These are phyloP conservation scores for Magnolia changhungtana DNA, from an alignment of 164 flowering plant species.

Conservation along the genomic window DNA sequence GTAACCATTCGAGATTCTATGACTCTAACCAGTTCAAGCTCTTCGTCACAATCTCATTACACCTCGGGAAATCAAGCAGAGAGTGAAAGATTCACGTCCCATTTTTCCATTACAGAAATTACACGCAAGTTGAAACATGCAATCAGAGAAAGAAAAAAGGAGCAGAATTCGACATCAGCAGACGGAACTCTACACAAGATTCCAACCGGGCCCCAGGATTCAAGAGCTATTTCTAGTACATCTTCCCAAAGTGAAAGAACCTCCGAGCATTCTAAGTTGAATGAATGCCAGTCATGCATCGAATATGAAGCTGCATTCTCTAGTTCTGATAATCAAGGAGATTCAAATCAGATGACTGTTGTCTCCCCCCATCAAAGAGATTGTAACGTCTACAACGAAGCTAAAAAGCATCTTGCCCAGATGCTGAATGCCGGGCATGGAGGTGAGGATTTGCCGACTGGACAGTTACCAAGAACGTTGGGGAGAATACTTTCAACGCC, in stretches of 20 bases:
- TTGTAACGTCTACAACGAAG: conserved; percentile 61
- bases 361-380: conserved; percentile 30
- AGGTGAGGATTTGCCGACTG: conserved; percentile 22
- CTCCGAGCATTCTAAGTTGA: conserved; percentile 17
- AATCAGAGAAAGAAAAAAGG: conserved; percentile 48
- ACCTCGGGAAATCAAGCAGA: conserved; percentile 22
- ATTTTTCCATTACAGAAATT: conserved; percentile 65
- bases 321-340: conserved; percentile 12
- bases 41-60: conserved; percentile 22
- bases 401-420: conserved; percentile 73
- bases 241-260: conserved; percentile 45
- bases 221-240: conserved; percentile 23
- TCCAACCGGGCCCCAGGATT: conserved; percentile 21
- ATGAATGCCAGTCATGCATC: conserved; percentile 9
- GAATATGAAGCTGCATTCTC: conserved; percentile 17
- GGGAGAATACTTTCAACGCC: conserved; percentile 69
- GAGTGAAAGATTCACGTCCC: conserved; percentile 29
- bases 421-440: conserved; percentile 52
- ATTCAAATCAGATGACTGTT: conserved; percentile 12
- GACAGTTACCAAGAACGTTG: conserved; percentile 39
- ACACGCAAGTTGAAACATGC: conserved; percentile 64
- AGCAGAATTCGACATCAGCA: conserved; percentile 30
- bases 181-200: conserved; percentile 23
- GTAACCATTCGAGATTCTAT: conserved; percentile 24
- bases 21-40: conserved; percentile 20